Base-by-base conservation (phyloP, 331 rosid genomes). In the Spiraea crenata region DNA sequence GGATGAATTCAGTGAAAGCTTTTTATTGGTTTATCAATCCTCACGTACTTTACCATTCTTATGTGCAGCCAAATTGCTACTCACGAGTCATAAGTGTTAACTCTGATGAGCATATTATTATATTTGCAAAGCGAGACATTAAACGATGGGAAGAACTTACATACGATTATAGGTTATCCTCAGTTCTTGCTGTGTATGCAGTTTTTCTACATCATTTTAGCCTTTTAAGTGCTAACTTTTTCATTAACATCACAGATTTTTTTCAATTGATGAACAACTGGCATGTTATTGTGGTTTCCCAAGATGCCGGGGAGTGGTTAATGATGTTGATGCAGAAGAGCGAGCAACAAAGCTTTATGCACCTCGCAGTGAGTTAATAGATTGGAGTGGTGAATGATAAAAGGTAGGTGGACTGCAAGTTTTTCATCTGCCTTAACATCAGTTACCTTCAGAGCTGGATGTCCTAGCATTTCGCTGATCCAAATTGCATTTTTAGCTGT, bases 111-210 rank as follows among this genome's bases (percentile, higher is more conserved):
- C 99, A 93, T 79, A 93, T 93, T 63, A 91, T 93, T 79, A 93
- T 93, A 80, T 93, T 86, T 76, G 99, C 99, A 11, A 93, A 91
- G 89, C 82, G 99, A 83, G 97, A 93, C 83, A 91, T 93, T 55
- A 91, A 89, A 76, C 89, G 88, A 72, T 95, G 97, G 97, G 96
- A 95, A 82, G 99, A 95, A 80, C 97, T 95, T 56, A 95, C 99
- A 77, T 95, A 95, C 41, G 99, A 95, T 75, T 95, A 95, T 57
- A 95, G 99, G 99, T 91, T 56, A 59, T 74, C 57, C 75, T 72
- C 74, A 70, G 59, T 51, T 80, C 75, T 63, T 9, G 57, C 31
- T 54, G 41, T 49, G 12, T 63, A 48, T 52, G 72, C 9, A 40
- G 82, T 25, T 62, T 51, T 56, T 71, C 60, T 10, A 19, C n/a